Base-by-base conservation (phyloP, 495 filamentous ascomycete species). In the Talaromyces proteolyticus region DNA sequence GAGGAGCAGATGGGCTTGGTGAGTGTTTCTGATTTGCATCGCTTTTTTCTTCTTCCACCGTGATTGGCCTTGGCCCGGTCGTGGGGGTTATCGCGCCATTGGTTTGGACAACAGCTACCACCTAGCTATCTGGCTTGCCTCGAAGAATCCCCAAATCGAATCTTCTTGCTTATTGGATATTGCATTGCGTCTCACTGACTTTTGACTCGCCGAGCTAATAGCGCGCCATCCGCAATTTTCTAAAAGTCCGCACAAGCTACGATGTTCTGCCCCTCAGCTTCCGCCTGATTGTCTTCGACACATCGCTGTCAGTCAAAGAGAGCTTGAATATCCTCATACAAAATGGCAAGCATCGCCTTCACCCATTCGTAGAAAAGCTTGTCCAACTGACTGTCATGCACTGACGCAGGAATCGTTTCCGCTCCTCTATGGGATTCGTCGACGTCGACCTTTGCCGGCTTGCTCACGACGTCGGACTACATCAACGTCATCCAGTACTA, bases 401-500 rank as follows among this genome's bases (percentile, higher is more conserved):
- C n/a, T n/a, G n/a, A n/a, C n/a, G n/a, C 64, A 96, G 93, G 91
- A 63, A 97, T 99, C 67, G 93, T 99, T 41, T 99, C 93, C 38
- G 93, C 93, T 19, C 93, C 93, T 21, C 77, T 99, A 54, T 99
- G 93, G 93, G 93, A 99, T 68, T 95, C 91, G 25, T 88, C 88
- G 49, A 87, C 85, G 4, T 95, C 91, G 21, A 89, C 85, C 19
- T 99, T 97, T 63, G 93, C 94, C 20, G 93, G 93, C 44, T 76
- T 97, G 20, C 77, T 99, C 59, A 97, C 93, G 18, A 94, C 89
- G 42, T 93, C 89, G 53, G 93, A 99, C 66, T 99, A 93, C 66
- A 75, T 99, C 74, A 99, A 99, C 64, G 86, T 99, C 49, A 94
- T 99, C 47, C 94, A 97, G 69, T 99, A 97, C 67, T 97, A 97